Evolutionary conservation across 208 protist genomes (phyloP).

Genomic region (Porcisia hertigi): DNA sequence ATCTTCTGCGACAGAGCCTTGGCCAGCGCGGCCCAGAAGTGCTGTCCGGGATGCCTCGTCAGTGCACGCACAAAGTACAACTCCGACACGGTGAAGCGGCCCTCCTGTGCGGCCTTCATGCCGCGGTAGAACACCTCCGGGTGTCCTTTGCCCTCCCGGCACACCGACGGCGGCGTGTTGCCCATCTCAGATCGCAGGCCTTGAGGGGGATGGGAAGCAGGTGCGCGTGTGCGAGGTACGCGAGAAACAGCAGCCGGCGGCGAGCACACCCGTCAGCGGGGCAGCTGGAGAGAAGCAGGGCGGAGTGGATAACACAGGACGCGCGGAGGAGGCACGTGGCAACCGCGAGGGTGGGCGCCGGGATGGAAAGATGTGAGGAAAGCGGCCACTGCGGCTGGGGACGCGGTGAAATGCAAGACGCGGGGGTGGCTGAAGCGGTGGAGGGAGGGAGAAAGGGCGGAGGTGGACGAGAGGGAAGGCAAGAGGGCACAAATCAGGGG

Average conservation of each 20-base stretch:
- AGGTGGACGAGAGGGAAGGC: too few species aligned
- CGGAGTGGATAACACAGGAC: neutral
- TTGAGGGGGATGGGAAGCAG: too few species aligned
- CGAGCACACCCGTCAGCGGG: neutral
- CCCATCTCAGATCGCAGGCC: neutral
- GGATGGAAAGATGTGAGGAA: neutral
- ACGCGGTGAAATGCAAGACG: neutral
- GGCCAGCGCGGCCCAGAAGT: too few species aligned
- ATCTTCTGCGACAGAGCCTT: too few species aligned
- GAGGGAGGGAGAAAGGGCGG: too few species aligned
- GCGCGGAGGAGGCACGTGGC: neutral
- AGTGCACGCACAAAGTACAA: conserved; percentile 16
- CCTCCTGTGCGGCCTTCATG: conserved; percentile 1
- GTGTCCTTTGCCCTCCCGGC: neutral
- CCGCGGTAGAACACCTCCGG: conserved; percentile 14
- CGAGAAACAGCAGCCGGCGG: neutral
- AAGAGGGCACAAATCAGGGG: neutral
- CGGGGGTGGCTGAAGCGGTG: too few species aligned
- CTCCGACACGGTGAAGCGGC: conserved; percentile 2
- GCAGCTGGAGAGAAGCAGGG: neutral
- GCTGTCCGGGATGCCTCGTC: neutral
- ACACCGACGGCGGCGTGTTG: neutral
- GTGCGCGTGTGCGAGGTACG: neutral
- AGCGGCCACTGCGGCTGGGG: neutral
- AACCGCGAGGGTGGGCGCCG: too few species aligned